Evolutionary conservation across 192 early-diverging fungal species (phyloP).

Genomic region (Backusella liffmaniae): DNA sequence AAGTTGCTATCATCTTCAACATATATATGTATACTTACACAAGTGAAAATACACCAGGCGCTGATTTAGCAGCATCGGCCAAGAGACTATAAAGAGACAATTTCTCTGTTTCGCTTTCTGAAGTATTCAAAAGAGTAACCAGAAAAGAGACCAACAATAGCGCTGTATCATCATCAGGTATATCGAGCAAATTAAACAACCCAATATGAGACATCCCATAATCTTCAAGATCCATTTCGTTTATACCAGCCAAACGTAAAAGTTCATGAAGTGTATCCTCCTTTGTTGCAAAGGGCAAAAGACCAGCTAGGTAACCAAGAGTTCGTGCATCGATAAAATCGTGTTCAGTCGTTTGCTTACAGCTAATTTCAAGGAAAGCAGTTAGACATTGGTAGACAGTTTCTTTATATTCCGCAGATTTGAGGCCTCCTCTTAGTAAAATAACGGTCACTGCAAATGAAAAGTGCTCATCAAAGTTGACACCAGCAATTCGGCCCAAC

Average conservation of each 20-base stretch:
- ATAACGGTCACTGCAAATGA: conserved; percentile 79
- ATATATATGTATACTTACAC: conserved; percentile 52
- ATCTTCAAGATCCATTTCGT: conserved; percentile 41
- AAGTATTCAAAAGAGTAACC: conserved; percentile 63
- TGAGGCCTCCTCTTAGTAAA: conserved; percentile 81
- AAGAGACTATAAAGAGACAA: conserved; percentile 72
- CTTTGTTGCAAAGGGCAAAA: conserved; percentile 71
- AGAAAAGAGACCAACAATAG: conserved; percentile 61
- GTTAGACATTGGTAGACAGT: conserved; percentile 65
- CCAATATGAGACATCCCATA: conserved; percentile 47
- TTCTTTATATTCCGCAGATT: conserved; percentile 66
- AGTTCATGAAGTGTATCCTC: conserved; percentile 62
- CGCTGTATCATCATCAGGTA: conserved; percentile 56
- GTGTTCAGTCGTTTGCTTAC: conserved; percentile 41
- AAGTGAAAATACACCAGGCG: conserved; percentile 65
- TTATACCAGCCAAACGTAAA: conserved; percentile 50
- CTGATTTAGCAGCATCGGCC: conserved; percentile 60
- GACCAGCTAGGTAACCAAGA: conserved; percentile 74
- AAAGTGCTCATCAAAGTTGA: conserved; percentile 83
- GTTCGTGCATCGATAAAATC: conserved; percentile 41
- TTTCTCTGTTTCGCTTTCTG: conserved; percentile 67
- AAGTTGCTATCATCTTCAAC: background rate
- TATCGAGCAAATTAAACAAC: conserved; percentile 60
- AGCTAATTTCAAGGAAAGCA: conserved; percentile 69
- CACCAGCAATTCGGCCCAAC: conserved; percentile 66